Evolutionary conservation across 2,329 filamentous ascomycete genomes (phyloP), one percentile per base, ranked within the genome.

Genomic region (Penicillium griseofulvum): DNA sequence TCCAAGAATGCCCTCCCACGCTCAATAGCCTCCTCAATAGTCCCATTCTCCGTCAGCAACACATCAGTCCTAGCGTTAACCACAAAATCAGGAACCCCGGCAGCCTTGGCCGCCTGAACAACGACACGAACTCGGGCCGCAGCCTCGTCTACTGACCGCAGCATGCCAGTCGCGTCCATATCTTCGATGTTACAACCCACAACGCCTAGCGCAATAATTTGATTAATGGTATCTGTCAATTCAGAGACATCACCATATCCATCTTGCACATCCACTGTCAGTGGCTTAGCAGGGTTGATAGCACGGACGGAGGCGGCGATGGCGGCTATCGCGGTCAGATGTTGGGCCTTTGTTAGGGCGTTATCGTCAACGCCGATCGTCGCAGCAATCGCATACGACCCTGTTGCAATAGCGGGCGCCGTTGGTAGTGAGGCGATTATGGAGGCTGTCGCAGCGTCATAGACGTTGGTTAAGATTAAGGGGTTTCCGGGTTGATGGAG

Each of bases 111-210:
- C 12, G 64, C 62, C n/a, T 54, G 54, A 11, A 68, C n/a, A 1
- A 58, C 66, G 8, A 54, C 53, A 44, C 70, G 68, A 16, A 87
- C 74, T 0, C 83, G 74, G 0, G 67, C 65, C 0, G 77, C 76
- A n/a, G 83, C 81, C 16, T 78, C 77, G 0, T 78, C 76, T 0
- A 80, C 51, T 0, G 68, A 68, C 68, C 65, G 78, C 61, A 74
- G 66, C 59, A 62, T 65, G 12, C 61, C 73, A 47, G 63, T 71
- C 47, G 64, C 76, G 67, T 73, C 76, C 53, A 61, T 75, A 53
- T 87, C 84, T 56, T 87, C 84, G 3, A 87, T 74, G 61, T 87
- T 87, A 45, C 78, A 80, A 0, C 84, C 83, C 1, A 81, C 80
- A 0, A 76, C 83, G 0, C 83, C 84, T 0, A 79, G 55, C 3